Base-by-base conservation (phyloP, 495 filamentous ascomycete species). In the Tuber microsphaerosporum region DNA sequence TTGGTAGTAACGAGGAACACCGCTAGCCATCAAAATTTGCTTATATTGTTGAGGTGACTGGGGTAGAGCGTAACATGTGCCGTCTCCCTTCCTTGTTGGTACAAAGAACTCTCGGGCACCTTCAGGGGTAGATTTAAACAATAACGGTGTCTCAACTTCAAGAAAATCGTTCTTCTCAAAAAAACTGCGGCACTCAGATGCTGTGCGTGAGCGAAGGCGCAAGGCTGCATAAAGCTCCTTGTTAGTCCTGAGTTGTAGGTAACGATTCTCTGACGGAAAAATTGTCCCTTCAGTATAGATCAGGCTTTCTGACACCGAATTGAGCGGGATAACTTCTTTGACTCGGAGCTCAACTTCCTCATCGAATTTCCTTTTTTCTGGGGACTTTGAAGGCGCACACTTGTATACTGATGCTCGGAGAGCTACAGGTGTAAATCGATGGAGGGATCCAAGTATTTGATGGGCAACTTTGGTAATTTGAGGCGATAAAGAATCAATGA, bases 11-110 rank as follows among this genome's bases (percentile, higher is more conserved):
- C 87, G 87, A 8, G 86, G 83, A 26, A 98, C 87, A 0, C 94
- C 94, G 81, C 91, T 91, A 14, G 94, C 92, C 94, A 99, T 97
- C 31, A 99, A 87, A 65, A 98, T 94, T 84, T 99, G 95, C 84
- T 99, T 99, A 84, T 97, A 98, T 83, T 99, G 95, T 84, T 99
- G 95, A 12, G 95, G 95, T 75, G 94, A 97, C 81, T 99, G 95
- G 0, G 95, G 94, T 39, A 99, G 84, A 17, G 96, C 95, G 84
- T 98, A 99, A 34, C 92, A 92, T 41, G 90, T 83, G 0, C 93
- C 93, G 0, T 76, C 74, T 26, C 77, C 77, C 51, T 79, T 75
- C 34, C 95, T 86, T 0, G 94, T 96, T 0, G 95, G 95, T 5
- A 99, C 94, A n/a, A 99, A 81, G 77, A 98, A 99, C 84, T 99